Percentiles rank a stretch among this genome's conserved stretches.
phyloP scores from a whole-genome alignment of 164 flowering plant species.

The Vitis cinerea region DNA sequence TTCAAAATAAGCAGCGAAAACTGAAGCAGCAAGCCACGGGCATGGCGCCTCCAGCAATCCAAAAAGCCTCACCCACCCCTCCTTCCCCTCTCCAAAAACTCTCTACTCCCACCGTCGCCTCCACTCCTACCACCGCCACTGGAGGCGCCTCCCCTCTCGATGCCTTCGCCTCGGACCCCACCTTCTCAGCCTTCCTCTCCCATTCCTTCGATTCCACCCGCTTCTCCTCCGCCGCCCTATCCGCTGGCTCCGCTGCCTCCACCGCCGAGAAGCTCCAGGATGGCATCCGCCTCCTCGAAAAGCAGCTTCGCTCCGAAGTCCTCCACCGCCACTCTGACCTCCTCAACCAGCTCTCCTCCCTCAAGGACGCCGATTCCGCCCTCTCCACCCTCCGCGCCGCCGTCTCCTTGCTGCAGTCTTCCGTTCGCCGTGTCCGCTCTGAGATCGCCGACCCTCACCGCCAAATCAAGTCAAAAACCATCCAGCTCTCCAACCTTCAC shows the following conservation, averaged over 20 bases:
- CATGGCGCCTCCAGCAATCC: slow-evolving; percentile 31
- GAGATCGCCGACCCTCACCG: slow-evolving; percentile 84
- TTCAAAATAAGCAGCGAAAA: background rate
- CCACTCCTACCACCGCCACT: slow-evolving; percentile 24
- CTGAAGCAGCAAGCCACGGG: background rate
- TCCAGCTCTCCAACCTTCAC: slow-evolving; percentile 73
- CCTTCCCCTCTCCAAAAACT: slow-evolving; percentile 61
- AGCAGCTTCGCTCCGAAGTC: slow-evolving; percentile 82
- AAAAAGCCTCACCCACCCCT: slow-evolving; percentile 27
- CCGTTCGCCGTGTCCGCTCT: slow-evolving; percentile 64
- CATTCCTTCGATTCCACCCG: slow-evolving; percentile 67
- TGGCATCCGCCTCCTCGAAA: slow-evolving; percentile 75
- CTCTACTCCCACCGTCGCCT: slow-evolving; percentile 41
- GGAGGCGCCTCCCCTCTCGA: slow-evolving; percentile 44
- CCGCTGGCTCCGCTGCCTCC: slow-evolving; percentile 92
- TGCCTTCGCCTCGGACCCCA: slow-evolving; percentile 70
- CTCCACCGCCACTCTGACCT: slow-evolving; percentile 72
- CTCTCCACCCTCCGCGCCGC: slow-evolving; percentile 73
- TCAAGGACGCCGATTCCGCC: slow-evolving; percentile 67
- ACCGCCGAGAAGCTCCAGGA: slow-evolving; percentile 83
- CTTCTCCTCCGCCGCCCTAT: slow-evolving; percentile 93
- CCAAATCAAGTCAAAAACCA: slow-evolving; percentile 46
- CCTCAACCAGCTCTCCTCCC: slow-evolving; percentile 75
- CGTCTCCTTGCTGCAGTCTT: slow-evolving; percentile 74
- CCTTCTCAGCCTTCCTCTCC: slow-evolving; percentile 89